A percentile compares a stretch with the other conserved stretches of the same genome.
phyloP scores from a whole-genome alignment of 2,329 filamentous ascomycete species.

The Celoporthe dispersa region DNA sequence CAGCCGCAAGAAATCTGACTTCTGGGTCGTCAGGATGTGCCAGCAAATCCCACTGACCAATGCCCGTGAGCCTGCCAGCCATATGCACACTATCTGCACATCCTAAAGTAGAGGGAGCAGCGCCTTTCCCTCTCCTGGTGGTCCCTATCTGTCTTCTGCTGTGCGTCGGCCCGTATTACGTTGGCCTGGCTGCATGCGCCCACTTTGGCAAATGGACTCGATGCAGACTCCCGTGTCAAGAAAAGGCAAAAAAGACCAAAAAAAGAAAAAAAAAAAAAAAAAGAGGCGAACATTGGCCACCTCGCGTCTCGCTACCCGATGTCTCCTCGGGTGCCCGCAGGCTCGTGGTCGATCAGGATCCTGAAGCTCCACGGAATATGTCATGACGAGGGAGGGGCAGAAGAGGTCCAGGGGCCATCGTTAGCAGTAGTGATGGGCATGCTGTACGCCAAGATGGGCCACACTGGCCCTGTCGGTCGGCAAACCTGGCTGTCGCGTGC shows the following conservation, averaged over 20 bases:
- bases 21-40: not conserved
- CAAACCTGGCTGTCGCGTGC: not conserved
- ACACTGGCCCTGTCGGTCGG: not conserved
- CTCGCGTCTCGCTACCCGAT: not conserved
- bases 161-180: constrained; percentile 1
- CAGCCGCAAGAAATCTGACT: not conserved
- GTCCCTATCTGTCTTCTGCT: not conserved
- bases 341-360: not conserved
- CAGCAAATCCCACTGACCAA: not conserved
- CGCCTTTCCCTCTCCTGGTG: not conserved
- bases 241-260: not conserved
- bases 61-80: not conserved
- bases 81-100: not conserved
- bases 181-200: constrained; percentile 2
- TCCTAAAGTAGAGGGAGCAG: not conserved
- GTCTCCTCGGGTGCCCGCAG: too few species aligned
- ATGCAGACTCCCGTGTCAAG: not conserved
- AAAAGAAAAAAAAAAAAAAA: not conserved
- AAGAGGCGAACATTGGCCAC: not conserved
- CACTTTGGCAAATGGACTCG: not conserved
- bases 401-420: not conserved
- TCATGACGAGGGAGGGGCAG: not conserved
- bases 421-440: not conserved
- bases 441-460: constrained; percentile 1
- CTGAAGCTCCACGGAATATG: not conserved